Evolutionary conservation across 176 grass and related monocot species (phyloP).

Genomic region (Aegilops longissima): DNA sequence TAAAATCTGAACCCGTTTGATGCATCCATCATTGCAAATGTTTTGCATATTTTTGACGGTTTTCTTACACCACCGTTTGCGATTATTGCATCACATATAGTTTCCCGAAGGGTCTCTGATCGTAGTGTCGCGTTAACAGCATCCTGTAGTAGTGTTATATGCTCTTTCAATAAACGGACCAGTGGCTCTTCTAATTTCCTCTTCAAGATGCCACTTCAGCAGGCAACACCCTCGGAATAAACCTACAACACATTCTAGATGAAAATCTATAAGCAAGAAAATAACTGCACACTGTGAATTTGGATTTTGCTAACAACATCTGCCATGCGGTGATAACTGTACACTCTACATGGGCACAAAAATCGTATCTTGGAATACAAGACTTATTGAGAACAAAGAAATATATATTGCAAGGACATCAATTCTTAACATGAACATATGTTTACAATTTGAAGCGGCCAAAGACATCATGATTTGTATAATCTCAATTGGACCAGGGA

Average conservation of each 20-base stretch:
- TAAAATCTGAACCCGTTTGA: too few relatives aligned
- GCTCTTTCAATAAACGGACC: slow-evolving; percentile 46
- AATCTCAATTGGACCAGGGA: slow-evolving; percentile 67
- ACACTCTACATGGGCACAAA: neutral
- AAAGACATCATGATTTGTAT: slow-evolving; percentile 79
- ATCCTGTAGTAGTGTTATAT: too few relatives aligned
- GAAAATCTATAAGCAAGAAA: slow-evolving; percentile 4
- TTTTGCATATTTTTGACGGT: too few relatives aligned
- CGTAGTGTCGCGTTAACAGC: too few relatives aligned
- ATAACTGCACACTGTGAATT: neutral
- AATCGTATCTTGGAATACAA: neutral
- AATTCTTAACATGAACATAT: slow-evolving; percentile 85
- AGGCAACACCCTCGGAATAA: slow-evolving; percentile 80
- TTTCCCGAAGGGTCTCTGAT: too few relatives aligned
- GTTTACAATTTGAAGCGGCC: slow-evolving; percentile 68
- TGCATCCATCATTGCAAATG: too few relatives aligned
- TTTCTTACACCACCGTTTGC: too few relatives aligned
- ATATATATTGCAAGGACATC: neutral
- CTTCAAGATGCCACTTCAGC: slow-evolving; percentile 85
- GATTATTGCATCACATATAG: too few relatives aligned
- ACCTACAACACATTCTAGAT: slow-evolving; percentile 45
- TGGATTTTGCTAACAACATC: too few relatives aligned
- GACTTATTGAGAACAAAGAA: neutral
- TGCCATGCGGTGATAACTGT: neutral
- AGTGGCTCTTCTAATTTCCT: slow-evolving; percentile 85